Conservation (phyloP, 441 rosid genomes). For the Dalechampia spathulata region DNA sequence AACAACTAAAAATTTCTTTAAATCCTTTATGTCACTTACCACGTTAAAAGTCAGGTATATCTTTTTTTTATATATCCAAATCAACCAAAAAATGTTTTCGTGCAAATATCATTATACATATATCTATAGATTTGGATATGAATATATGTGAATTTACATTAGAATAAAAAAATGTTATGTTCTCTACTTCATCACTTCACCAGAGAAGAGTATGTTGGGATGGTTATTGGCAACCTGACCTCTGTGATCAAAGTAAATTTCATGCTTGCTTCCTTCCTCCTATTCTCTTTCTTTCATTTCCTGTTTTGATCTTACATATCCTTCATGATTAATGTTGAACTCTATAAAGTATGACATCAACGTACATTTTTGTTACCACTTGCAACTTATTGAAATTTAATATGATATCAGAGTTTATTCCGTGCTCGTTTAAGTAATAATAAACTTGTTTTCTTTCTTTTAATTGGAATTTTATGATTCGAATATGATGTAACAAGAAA, state of each 20-base stretch:
- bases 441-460: no score
- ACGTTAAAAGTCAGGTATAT: neutral
- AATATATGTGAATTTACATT: no score
- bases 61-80: neutral
- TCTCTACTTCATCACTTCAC: neutral
- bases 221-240: conserved; percentile 40
- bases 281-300: neutral
- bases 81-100: neutral
- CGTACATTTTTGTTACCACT: no score
- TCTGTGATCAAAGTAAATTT: conserved; percentile 25
- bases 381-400: no score
- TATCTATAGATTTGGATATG: neutral
- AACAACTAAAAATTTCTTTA: neutral
- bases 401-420: no score
- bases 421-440: no score
- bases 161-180: no score
- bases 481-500: neutral
- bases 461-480: neutral
- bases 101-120: no score
- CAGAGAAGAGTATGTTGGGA: conserved; percentile 10
- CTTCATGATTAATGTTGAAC: no score
- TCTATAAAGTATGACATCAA: no score
- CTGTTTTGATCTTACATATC: neutral
- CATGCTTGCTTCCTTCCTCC: neutral
- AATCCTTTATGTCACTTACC: neutral